Base-by-base conservation (phyloP, 129 eudicot species). In the Flaveria linearis region DNA sequence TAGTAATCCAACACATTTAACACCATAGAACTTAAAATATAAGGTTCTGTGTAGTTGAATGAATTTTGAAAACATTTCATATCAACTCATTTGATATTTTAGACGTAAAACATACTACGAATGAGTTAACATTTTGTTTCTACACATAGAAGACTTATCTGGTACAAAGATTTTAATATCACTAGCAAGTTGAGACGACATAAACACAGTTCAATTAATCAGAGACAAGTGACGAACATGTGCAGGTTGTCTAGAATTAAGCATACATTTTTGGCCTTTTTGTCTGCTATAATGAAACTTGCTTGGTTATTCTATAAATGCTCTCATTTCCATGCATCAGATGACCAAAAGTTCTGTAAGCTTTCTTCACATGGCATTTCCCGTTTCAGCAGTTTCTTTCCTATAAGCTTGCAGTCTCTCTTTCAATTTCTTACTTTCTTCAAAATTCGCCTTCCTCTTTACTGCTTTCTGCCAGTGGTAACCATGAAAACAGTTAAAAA, bases 371-470 rank as follows among this genome's bases (percentile, higher is more conserved):
- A 73, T 50, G 10, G 66, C n/a, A 51, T 72, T 80, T 68, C 65
- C 52, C 14, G 68, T 80, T 68, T 79, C 90, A 4, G 79, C 75
- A 62, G 75, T 65, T 81, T 87, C 97, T 76, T 83, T 90, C 83
- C 98, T 88, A 62, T 78, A 57, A 36, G 90, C 91, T 74, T 83
- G 87, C 56, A 93, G 79, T 69, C 91, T 85, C 82, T 88, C 95
- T 84, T 86, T 90, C 50, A 90, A 65, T 71, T 90, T 93, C 79
- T 93, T 93, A 75, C 98, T 93, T 86, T 90, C 85, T 82, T 93
- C 96, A 84, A 90, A 93, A 84, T 93, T 93, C 28, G 90, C 92
- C 85, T 90, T 93, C 81, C 98, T 81, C 82, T 93, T 93, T 63
- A 88, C 69, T 15, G 96, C 92, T 93, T 93, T 93, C 96, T 90